Conservation (phyloP, 768 basidiomycete genomes). For the Mycena albidolilacea region DNA sequence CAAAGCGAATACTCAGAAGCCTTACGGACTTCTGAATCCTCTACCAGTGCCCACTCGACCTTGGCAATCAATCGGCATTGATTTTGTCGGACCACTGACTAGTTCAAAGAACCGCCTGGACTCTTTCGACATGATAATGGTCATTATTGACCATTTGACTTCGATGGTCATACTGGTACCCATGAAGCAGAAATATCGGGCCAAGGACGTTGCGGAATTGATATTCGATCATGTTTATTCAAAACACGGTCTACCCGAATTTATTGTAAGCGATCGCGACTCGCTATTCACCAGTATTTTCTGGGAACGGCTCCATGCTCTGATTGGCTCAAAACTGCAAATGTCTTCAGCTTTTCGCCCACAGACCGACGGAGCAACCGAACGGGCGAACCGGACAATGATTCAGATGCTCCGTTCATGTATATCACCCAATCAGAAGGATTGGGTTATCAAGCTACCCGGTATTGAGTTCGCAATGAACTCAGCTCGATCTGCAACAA, state of each 20-base stretch:
- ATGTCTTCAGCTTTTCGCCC: conserved; percentile 51
- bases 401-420: neutral
- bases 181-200: conserved; percentile 23
- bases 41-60: neutral
- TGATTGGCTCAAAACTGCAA: conserved; percentile 41
- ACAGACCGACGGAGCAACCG: conserved; percentile 48
- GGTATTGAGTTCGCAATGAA: conserved; percentile 16
- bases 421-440: neutral
- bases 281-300: conserved; percentile 32
- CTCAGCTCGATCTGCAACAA: conserved; percentile 32
- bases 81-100: conserved; percentile 52
- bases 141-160: conserved; percentile 40
- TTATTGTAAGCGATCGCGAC: conserved; percentile 48
- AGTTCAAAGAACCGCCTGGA: conserved; percentile 29
- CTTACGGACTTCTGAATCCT: conserved; percentile 43
- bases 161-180: conserved; percentile 39
- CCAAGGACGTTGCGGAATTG: conserved; percentile 30
- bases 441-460: neutral
- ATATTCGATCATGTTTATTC: conserved; percentile 43
- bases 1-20: conserved; percentile 28
- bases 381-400: conserved; percentile 35
- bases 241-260: conserved; percentile 45
- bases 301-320: conserved; percentile 43
- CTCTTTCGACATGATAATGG: conserved; percentile 34
- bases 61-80: conserved; percentile 50